Percentiles rank a stretch among this genome's conserved stretches.
Evolutionary conservation across 345 rosid species (phyloP).

Genomic region (Hypericum androsaemum): DNA sequence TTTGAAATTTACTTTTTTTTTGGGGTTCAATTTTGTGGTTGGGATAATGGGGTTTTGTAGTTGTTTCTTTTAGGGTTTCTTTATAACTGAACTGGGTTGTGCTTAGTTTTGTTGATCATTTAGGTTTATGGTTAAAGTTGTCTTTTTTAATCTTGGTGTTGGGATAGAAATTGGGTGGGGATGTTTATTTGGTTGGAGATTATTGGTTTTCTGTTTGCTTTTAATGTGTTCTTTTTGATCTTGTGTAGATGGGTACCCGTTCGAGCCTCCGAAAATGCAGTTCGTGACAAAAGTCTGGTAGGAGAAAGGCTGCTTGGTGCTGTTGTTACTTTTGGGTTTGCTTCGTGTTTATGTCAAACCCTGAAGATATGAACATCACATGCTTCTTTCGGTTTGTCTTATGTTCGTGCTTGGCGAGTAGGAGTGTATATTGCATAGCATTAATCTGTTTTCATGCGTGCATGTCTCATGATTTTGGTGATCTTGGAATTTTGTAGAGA

Average conservation of each 20-base stretch:
- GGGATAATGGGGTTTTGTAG: too few species aligned
- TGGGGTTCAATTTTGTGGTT: background rate
- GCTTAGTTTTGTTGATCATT: too few species aligned
- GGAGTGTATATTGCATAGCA: too few species aligned
- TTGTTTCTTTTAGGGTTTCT: too few species aligned
- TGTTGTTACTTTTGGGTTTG: background rate
- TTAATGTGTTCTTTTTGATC: too few species aligned
- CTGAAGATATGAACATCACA: too few species aligned
- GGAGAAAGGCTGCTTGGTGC: slow-evolving; percentile 17
- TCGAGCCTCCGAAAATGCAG: slow-evolving; percentile 99
- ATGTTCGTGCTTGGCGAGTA: too few species aligned
- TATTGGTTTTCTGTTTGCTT: slow-evolving; percentile 9
- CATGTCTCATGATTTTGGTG: background rate
- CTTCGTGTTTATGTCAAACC: background rate
- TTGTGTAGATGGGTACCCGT: slow-evolving; percentile 92
- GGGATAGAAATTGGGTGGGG: background rate
- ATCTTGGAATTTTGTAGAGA: too few species aligned
- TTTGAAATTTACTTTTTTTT: background rate
- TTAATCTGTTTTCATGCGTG: too few species aligned
- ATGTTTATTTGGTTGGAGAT: slow-evolving; percentile 2
- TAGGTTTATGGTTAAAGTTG: background rate
- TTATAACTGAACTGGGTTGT: too few species aligned
- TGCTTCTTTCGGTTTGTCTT: too few species aligned
- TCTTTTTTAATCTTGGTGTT: background rate
- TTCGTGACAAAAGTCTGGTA: slow-evolving; percentile 97